Conservation (phyloP, 2,329 filamentous ascomycete genomes). For the Didymosphaeria variabile region DNA sequence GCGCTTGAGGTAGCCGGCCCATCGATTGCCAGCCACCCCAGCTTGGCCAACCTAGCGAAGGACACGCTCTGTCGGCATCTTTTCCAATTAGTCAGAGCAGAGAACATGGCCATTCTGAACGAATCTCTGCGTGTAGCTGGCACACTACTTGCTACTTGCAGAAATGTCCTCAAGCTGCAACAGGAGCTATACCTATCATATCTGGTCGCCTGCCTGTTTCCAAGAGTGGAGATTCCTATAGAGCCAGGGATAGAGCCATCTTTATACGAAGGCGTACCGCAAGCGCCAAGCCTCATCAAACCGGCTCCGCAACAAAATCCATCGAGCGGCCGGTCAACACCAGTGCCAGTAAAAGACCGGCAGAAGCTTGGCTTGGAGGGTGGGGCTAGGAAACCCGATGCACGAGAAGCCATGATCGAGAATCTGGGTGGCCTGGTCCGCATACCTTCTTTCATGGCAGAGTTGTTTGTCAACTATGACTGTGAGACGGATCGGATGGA, state of each 20-base stretch:
- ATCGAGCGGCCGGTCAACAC: slow-evolving; percentile 83
- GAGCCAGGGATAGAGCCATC: slow-evolving; percentile 90
- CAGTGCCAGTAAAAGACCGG: slow-evolving; percentile 89
- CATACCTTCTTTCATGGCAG: slow-evolving; percentile 93
- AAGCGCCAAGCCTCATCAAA: slow-evolving; percentile 87
- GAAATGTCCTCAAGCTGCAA: slow-evolving; percentile 89
- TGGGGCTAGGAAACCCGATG: slow-evolving; percentile 89
- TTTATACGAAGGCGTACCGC: slow-evolving; percentile 91
- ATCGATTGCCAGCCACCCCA: slow-evolving; percentile 91
- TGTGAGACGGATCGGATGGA: slow-evolving; percentile 92
- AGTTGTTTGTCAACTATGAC: slow-evolving; percentile 98
- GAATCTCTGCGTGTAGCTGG: slow-evolving; percentile 92
- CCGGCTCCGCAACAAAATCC: slow-evolving; percentile 71
- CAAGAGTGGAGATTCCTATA: slow-evolving; percentile 89
- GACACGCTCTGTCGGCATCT: slow-evolving; percentile 93
- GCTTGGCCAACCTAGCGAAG: slow-evolving; percentile 85
- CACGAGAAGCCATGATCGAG: slow-evolving; percentile 97
- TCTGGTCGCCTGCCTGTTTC: slow-evolving; percentile 90
- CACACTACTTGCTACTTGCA: slow-evolving; percentile 88
- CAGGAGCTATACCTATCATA: slow-evolving; percentile 97
- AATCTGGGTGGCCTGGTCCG: slow-evolving; percentile 89
- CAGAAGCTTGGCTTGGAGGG: slow-evolving; percentile 94
- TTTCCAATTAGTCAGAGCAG: slow-evolving; percentile 94
- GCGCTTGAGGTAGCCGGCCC: slow-evolving; percentile 95
- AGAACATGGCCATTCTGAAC: slow-evolving; percentile 94